Evolutionary conservation across 2,329 filamentous ascomycete genomes (phyloP), one percentile per base, ranked within the genome.

Genomic region (Elsinoe ampelina): DNA sequence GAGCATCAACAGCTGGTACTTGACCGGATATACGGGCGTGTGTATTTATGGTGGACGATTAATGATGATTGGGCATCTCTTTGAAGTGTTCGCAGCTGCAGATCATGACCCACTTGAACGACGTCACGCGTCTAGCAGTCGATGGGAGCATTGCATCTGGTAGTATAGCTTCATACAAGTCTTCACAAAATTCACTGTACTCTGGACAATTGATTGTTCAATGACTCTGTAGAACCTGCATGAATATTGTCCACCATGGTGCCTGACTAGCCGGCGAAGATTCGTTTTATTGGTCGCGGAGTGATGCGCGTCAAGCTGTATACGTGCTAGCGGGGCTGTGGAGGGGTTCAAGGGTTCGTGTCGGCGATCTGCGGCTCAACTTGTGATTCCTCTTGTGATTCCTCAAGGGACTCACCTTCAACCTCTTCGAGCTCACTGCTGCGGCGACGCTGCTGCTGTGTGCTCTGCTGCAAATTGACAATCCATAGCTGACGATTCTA

Each of bases 361-460:
- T 50, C 45, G 45, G 45, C 45, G 45, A 50, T 50, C 45, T 50
- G 45, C 45, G 45, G 45, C 45, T 35, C 45, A 50, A 19, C 41
- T 50, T 17, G 26, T 30, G 26, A 30, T 30, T 30, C 26, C 26
- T 30, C 4, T 30, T 30, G 26, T 30, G 45, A 50, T 50, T 35
- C 45, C 26, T 34, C 12, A 35, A 50, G 45, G 45, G 45, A 50
- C 45, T 20, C 13, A 50, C 19, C 45, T 50, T 20, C 30, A 35
- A 34, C 35, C 30, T 50, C 26, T 34, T n/a, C 20, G 12, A 50
- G 20, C 12, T 34, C 45, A 50, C 45, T 22, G 32, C 45, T 17
- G 13, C 45, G 15, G 45, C 34, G 13, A 50, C 45, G 13, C 17
- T 15, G 32, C 17, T 15, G 32, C 45, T 50, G 26, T 45, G 41